A percentile compares a stretch with the other conserved stretches of the same genome.
These are phyloP conservation scores for Leccinum obscurum DNA, from an alignment of 768 basidiomycete species.

Conservation along the genomic window DNA sequence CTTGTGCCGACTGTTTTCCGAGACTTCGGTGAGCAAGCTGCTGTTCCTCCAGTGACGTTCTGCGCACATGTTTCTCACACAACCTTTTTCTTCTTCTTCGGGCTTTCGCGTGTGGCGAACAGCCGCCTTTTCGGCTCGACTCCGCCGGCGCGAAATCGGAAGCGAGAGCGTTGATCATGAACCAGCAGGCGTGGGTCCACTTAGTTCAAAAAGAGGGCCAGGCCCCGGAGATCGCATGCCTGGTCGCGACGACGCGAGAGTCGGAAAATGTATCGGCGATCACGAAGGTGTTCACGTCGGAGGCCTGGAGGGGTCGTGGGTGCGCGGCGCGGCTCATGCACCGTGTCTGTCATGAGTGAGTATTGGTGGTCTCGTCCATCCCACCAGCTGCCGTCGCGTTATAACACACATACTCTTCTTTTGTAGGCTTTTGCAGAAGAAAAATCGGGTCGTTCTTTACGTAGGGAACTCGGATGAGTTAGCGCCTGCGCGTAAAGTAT, in stretches of 20 bases:
- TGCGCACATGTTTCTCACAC: not conserved
- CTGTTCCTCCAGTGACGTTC: not conserved
- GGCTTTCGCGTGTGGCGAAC: not conserved
- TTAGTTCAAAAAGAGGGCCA: conserved; percentile 31
- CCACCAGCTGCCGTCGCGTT: too few relatives aligned
- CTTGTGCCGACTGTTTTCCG: conserved; percentile 57
- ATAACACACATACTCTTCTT: too few relatives aligned
- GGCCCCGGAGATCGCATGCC: conserved; percentile 52
- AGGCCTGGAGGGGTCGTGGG: conserved; percentile 49
- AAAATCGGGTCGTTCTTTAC: conserved; percentile 49
- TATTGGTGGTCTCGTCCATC: conserved; percentile 6
- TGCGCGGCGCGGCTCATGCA: conserved; percentile 65
- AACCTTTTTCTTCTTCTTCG: not conserved
- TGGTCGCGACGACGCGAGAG: conserved; percentile 69
- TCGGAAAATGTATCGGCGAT: conserved; percentile 58
- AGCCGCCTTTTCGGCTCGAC: conserved; percentile 52
- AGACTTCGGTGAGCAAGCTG: conserved; percentile 51
- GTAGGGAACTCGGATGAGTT: conserved; percentile 44
- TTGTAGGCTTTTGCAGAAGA: conserved; percentile 37
- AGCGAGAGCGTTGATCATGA: conserved; percentile 48
- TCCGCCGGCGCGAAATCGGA: conserved; percentile 33
- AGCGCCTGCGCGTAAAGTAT: conserved; percentile 21
- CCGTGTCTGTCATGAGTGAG: conserved; percentile 55
- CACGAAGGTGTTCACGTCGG: conserved; percentile 70
- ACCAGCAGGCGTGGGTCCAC: conserved; percentile 61